Evolutionary conservation across 176 grass and related monocot genomes (phyloP).

Genomic region (Zoysia pacifica): DNA sequence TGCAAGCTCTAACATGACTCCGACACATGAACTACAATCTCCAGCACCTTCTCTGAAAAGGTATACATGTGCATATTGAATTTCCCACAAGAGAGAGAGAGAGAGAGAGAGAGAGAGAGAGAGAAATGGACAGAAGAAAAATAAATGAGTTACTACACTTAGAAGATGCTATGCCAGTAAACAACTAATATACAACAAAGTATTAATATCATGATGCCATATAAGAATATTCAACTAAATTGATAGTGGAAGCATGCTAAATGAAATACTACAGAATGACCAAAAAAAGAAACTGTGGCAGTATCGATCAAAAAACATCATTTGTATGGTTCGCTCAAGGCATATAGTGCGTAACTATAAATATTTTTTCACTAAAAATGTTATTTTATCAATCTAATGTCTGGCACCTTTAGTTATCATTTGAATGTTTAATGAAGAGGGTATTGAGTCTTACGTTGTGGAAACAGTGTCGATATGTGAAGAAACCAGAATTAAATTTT

Average conservation of each 20-base stretch:
- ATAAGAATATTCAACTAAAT: constrained; percentile 21
- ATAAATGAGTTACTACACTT: constrained; percentile 10
- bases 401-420: constrained; percentile 12
- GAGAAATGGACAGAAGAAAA: neutral
- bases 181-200: neutral
- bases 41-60: constrained; percentile 83
- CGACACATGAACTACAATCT: constrained; percentile 95
- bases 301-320: neutral
- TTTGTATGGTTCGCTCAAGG: constrained; percentile 22
- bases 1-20: constrained; percentile 97
- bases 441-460: constrained; percentile 63
- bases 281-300: neutral
- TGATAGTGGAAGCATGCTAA: constrained; percentile 2
- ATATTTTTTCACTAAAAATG: constrained; percentile 16
- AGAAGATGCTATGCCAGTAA: neutral
- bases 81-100: neutral
- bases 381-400: constrained; percentile 15
- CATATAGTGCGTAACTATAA: neutral
- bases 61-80: constrained; percentile 12
- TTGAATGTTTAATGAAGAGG: constrained; percentile 1
- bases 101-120: neutral
- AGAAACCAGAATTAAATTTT: constrained; percentile 91
- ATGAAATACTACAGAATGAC: constrained; percentile 23
- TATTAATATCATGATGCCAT: neutral
- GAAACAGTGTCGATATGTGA: constrained; percentile 98